phyloP scores from a whole-genome alignment of 169 alveolate genomes.

The Perkinsus olseni region DNA sequence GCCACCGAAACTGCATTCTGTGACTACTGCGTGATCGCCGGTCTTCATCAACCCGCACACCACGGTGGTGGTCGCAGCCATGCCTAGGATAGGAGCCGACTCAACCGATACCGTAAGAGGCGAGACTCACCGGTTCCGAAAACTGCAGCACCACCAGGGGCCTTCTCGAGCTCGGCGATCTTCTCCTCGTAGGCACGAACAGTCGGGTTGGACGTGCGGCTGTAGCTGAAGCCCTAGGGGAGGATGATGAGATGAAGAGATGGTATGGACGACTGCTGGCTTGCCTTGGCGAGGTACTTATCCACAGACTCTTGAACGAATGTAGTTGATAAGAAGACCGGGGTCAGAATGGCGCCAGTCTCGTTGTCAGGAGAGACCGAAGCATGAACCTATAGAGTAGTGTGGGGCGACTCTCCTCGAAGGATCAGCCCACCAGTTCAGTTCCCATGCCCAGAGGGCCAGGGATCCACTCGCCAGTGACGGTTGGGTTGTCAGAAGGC shows the following conservation, averaged over 20 bases:
- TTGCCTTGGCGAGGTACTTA: slow-evolving; percentile 22
- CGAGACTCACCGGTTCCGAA: neutral
- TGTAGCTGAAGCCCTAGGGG: slow-evolving; percentile 43
- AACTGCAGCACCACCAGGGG: neutral
- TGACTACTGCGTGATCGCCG: slow-evolving; percentile 36
- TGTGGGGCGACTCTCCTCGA: slow-evolving; percentile 11
- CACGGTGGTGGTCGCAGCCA: slow-evolving; percentile 48
- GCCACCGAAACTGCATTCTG: slow-evolving; percentile 55
- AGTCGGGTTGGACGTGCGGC: slow-evolving; percentile 52
- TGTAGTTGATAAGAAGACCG: slow-evolving; percentile 46
- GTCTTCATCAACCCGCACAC: slow-evolving; percentile 20
- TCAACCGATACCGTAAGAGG: neutral
- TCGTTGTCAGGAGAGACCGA: neutral
- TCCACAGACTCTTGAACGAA: slow-evolving; percentile 43
- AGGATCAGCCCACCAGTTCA: slow-evolving; percentile 16
- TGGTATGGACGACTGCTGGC: neutral
- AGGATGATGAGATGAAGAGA: neutral
- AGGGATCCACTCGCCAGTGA: slow-evolving; percentile 19
- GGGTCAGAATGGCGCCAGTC: slow-evolving; percentile 48
- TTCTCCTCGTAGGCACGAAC: slow-evolving; percentile 39
- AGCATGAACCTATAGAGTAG: neutral
- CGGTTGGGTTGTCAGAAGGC: neutral
- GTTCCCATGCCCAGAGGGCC: slow-evolving; percentile 8
- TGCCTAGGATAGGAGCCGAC: slow-evolving; percentile 26
- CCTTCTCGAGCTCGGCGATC: slow-evolving; percentile 41